These are phyloP conservation scores for Litchi chinensis DNA, from an alignment of 345 rosid species.

Conservation along the genomic window DNA sequence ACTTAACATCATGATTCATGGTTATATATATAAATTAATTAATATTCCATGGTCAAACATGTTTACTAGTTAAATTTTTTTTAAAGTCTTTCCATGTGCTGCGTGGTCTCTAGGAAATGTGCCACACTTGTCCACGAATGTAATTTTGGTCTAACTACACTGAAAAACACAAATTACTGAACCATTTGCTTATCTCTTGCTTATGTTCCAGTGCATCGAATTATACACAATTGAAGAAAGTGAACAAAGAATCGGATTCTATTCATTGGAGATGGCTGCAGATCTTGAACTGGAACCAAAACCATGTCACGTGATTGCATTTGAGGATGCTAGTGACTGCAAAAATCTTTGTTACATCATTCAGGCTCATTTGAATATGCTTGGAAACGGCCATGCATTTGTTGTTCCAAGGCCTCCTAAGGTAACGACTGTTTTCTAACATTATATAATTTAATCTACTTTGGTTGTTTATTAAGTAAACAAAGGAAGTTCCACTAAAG, in stretches of 20 bases:
- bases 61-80: background rate
- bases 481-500: background rate
- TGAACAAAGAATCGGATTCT: conserved; percentile 74
- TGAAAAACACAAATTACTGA: conserved; percentile 8
- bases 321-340: conserved; percentile 75
- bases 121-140: background rate
- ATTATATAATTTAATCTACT: background rate
- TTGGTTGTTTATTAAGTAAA: background rate
- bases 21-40: background rate
- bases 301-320: conserved; percentile 81
- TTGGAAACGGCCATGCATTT: conserved; percentile 72
- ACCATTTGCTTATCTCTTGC: background rate
- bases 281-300: conserved; percentile 94
- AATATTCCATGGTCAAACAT: background rate
- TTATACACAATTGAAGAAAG: conserved; percentile 61
- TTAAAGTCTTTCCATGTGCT: background rate
- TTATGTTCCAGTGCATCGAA: conserved; percentile 77
- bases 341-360: conserved; percentile 74
- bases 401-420: conserved; percentile 83
- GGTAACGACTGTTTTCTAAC: conserved; percentile 41
- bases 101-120: background rate
- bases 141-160: background rate
- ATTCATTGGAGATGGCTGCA: conserved; percentile 84
- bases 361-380: conserved; percentile 88
- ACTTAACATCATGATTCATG: background rate